Percentiles rank a stretch among this genome's conserved stretches.
phyloP scores from a whole-genome alignment of 83 land plant species.

The Thuja plicata region DNA sequence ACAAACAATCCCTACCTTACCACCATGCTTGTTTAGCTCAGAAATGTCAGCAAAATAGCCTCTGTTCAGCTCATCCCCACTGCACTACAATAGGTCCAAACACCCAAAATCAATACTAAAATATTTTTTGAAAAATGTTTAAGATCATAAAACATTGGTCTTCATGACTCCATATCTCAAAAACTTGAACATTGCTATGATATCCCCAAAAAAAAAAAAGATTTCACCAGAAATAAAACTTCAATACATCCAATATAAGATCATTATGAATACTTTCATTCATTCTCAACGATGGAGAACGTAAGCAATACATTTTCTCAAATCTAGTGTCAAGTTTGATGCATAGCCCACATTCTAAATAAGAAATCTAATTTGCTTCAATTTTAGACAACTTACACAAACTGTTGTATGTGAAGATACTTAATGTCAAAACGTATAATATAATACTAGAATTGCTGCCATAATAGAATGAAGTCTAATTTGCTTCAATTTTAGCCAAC shows the following conservation, averaged over 20 bases:
- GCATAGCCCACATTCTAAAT: not conserved
- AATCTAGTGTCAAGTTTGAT: not conserved
- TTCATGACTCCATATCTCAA: not conserved
- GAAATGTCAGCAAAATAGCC: slow-evolving; percentile 67
- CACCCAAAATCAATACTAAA: slow-evolving; percentile 5
- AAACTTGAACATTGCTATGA: not conserved
- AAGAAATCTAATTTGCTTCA: not conserved
- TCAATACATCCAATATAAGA: not conserved
- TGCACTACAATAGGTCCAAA: slow-evolving; percentile 39
- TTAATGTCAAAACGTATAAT: no score
- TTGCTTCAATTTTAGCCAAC: not conserved
- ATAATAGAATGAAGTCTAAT: no score
- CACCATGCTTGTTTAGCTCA: slow-evolving; percentile 63
- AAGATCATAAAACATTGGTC: not conserved
- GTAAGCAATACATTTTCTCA: not conserved
- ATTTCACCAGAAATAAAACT: not conserved
- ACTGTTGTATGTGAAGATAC: no score
- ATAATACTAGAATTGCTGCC: no score
- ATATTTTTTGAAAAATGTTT: not conserved
- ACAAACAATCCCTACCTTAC: slow-evolving; percentile 40
- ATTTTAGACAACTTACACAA: not conserved
- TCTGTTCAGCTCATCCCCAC: slow-evolving; percentile 68
- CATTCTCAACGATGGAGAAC: not conserved
- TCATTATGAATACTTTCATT: not conserved
- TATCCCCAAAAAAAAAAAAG: not conserved